Base-by-base conservation (phyloP, 495 filamentous ascomycete genomes). In the Coniosporium apollinis region DNA sequence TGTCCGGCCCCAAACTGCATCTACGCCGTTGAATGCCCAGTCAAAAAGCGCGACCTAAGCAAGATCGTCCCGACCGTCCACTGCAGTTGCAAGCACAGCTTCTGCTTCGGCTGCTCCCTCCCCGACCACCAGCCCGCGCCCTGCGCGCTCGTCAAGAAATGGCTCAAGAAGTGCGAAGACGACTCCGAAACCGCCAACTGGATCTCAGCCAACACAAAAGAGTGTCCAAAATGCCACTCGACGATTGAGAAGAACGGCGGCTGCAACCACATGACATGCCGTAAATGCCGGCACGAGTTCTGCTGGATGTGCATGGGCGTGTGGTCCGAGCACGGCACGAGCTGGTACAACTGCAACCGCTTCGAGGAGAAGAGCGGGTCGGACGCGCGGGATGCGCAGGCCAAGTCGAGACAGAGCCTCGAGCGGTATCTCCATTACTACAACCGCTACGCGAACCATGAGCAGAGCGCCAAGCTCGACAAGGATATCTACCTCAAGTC, bases 241-340 rank as follows among this genome's bases (percentile, higher is more conserved):
- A 96, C 91, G 1, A 97, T 97, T 32, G 89, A 97, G 62, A 97
- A 97, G 67, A 97, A 97, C 44, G 89, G 89, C 13, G 89, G 89
- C 4, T 97, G 89, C 60, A 97, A 97, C 64, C 89, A 97, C 52
- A 97, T 97, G 89, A 97, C 89, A 0, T 97, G 89, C 57, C 72
- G 89, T 30, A 97, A 97, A 58, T 97, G 89, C 64, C 86, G 89
- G 49, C 78, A 96, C 51, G 89, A 97, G 55, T 97, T 97, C 50
- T 97, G 89, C 63, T 97, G 89, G 89, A 94, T 97, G 74, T 97
- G 89, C 55, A 97, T 97, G 89, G 89, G 89, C 1, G 62, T 92
- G 6, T 97, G 89, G 89, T 85, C 83, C 1, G 89, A 97, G 54
- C 89, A 97, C 50, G 89, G 89, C 38, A 96, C 89, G n/a, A 94